A percentile compares a stretch with the other conserved stretches of the same genome.
Conservation (phyloP, 179 eudicot species). For the Silene coronaria region DNA sequence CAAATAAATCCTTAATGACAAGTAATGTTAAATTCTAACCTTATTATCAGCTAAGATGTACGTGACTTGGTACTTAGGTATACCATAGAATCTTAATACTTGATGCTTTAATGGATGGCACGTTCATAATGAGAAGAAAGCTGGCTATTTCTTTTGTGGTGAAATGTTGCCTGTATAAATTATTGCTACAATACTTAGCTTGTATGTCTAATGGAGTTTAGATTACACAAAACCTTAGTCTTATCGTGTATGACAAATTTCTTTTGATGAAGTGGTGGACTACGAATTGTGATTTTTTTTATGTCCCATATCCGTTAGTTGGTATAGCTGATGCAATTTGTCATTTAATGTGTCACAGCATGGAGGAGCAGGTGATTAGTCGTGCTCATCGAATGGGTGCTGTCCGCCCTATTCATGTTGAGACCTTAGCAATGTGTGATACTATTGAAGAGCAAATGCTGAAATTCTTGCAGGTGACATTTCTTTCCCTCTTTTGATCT, state of each 20-base stretch:
- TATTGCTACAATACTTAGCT: not conserved
- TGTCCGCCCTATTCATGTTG: slow-evolving; percentile 78
- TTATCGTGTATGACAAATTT: not conserved
- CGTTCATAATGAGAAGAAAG: not conserved
- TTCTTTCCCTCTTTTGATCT: not conserved
- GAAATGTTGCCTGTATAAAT: not conserved
- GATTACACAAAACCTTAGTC: not conserved
- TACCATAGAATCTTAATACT: not conserved
- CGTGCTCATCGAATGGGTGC: slow-evolving; percentile 99
- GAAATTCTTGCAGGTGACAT: slow-evolving; percentile 72
- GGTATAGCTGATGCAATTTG: slow-evolving; percentile 5
- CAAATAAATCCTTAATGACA: not conserved
- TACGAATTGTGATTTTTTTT: not conserved
- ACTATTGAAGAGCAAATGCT: slow-evolving; percentile 98
- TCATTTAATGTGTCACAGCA: slow-evolving; percentile 35
- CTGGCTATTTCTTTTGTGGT: not conserved
- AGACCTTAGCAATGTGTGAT: slow-evolving; percentile 92
- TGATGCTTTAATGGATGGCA: not conserved
- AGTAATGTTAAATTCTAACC: not conserved
- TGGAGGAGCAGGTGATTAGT: slow-evolving; percentile 99
- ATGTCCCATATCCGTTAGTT: not conserved
- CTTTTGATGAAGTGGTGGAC: not conserved
- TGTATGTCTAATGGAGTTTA: not conserved
- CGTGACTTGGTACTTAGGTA: not conserved
- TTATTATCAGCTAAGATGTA: not conserved